phyloP scores from a whole-genome alignment of 345 rosid genomes.

The Eutrema yunnanense region DNA sequence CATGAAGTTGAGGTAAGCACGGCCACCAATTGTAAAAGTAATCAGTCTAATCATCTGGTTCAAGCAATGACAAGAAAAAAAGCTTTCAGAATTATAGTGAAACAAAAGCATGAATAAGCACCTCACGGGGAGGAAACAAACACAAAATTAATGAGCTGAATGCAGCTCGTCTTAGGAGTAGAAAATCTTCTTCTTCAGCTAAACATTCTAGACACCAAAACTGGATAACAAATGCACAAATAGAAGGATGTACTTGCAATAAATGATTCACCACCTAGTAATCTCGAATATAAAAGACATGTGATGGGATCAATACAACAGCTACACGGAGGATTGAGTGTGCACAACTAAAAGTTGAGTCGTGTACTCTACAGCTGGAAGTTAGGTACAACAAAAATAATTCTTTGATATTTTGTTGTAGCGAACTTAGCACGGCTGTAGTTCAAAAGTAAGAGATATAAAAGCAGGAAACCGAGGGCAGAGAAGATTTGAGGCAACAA shows the following conservation, averaged over 20 bases:
- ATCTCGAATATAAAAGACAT: background rate
- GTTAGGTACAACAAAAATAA: background rate
- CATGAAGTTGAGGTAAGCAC: constrained; percentile 91
- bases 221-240: background rate
- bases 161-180: background rate
- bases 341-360: background rate
- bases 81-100: constrained; percentile 6
- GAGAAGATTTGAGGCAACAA: background rate
- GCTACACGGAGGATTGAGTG: background rate
- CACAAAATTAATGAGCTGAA: background rate
- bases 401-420: background rate
- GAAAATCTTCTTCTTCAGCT: background rate
- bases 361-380: background rate
- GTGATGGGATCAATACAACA: background rate
- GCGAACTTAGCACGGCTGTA: background rate
- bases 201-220: background rate
- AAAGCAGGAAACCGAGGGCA: background rate
- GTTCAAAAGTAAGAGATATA: background rate
- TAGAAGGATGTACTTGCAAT: background rate
- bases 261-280: background rate
- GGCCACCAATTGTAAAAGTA: constrained; percentile 75
- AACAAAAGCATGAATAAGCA: constrained; percentile 6
- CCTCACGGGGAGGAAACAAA: background rate
- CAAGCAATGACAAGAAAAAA: constrained; percentile 23
- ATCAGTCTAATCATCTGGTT: constrained; percentile 84